Conservation (phyloP, 495 filamentous ascomycete species). For the Penicillium alfredii region DNA sequence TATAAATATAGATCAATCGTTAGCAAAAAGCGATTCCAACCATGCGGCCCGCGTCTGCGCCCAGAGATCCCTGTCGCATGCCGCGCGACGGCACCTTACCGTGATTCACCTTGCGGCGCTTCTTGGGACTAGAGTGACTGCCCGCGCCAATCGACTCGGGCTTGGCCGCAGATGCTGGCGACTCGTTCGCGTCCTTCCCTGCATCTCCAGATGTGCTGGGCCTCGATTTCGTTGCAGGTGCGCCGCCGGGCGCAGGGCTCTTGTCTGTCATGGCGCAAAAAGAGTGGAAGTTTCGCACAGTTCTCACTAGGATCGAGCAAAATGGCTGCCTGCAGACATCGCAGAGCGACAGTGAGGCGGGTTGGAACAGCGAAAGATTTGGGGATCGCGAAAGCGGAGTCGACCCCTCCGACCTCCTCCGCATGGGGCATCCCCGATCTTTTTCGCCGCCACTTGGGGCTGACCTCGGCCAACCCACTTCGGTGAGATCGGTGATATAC, state of each 20-base stretch:
- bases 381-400: constrained; percentile 30
- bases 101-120: constrained; percentile 99
- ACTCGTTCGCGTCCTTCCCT: constrained; percentile 26
- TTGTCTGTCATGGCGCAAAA: constrained; percentile 35
- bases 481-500: too few species aligned
- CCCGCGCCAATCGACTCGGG: constrained; percentile 31
- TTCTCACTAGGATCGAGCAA: constrained; percentile 19
- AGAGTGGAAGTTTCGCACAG: too few species aligned
- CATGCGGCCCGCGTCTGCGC: constrained; percentile 23
- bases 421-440: constrained; percentile 24
- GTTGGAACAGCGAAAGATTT: too few species aligned
- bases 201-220: constrained; percentile 13
- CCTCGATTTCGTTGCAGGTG: constrained; percentile 21
- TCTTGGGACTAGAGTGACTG: constrained; percentile 66
- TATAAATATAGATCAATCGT: constrained; percentile 39
- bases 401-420: constrained; percentile 35
- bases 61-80: constrained; percentile 26
- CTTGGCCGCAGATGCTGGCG: constrained; percentile 33
- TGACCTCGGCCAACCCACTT: constrained; percentile 9
- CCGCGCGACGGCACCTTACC: constrained; percentile 54
- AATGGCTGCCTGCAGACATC: constrained; percentile 34
- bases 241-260: constrained; percentile 23
- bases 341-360: too few species aligned
- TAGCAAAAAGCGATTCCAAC: constrained; percentile 27
- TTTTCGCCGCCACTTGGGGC: constrained; percentile 5